Conservation (phyloP, 2,329 filamentous ascomycete genomes). For the Colletotrichum sp. region DNA sequence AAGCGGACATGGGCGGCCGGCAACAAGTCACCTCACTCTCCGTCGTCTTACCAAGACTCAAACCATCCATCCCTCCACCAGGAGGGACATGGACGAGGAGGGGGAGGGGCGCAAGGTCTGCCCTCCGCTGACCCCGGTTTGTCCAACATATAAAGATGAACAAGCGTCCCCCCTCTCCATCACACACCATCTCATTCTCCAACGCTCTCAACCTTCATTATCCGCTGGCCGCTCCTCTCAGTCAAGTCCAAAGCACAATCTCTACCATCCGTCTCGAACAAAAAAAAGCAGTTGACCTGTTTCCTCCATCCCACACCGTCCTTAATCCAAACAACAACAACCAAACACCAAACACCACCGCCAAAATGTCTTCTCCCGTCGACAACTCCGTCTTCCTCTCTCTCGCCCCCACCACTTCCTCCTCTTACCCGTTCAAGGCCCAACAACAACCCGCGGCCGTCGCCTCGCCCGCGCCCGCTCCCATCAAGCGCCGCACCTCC, state of each 20-base stretch:
- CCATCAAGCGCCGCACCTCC: constrained; percentile 52
- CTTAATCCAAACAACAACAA: background rate
- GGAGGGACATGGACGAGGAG: background rate
- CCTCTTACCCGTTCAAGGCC: constrained; percentile 51
- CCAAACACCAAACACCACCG: background rate
- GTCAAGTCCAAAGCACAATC: background rate
- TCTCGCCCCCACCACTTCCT: constrained; percentile 63
- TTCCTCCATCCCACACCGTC: background rate
- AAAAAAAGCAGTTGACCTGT: constrained; percentile 13
- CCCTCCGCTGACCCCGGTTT: background rate
- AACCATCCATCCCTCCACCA: background rate
- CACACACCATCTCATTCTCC: background rate
- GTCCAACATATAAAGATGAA: constrained; percentile 12
- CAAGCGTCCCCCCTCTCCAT: background rate
- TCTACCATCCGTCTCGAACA: background rate
- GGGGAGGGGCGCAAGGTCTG: background rate
- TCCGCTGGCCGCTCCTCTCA: background rate
- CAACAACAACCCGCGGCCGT: constrained; percentile 37
- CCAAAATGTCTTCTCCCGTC: constrained; percentile 21
- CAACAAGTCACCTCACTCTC: background rate
- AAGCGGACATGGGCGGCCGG: background rate
- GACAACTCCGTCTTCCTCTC: constrained; percentile 51
- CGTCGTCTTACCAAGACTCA: background rate
- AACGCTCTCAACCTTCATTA: background rate
- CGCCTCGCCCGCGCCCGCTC: constrained; percentile 33